Percentiles rank a stretch among this genome's conserved stretches.
Evolutionary conservation across 768 basidiomycete genomes (phyloP).

Genomic region (Lyophyllum atratum): DNA sequence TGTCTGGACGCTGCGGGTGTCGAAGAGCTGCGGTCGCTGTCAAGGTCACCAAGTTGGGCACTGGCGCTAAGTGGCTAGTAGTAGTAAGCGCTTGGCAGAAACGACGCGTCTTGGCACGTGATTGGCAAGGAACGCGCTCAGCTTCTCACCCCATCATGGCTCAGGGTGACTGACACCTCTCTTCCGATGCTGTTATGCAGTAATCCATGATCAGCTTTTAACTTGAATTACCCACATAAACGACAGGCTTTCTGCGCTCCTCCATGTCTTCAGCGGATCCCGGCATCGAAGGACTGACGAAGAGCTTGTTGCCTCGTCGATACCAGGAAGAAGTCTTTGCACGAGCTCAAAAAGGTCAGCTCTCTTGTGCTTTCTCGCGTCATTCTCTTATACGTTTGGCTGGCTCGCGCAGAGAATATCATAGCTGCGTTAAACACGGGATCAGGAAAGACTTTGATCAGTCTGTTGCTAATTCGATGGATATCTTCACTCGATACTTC

Average conservation of each 20-base stretch:
- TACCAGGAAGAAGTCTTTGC: slow-evolving; percentile 77
- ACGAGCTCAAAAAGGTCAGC: slow-evolving; percentile 52
- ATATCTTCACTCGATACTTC: slow-evolving; percentile 53
- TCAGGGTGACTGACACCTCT: not conserved
- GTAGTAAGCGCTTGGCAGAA: no score
- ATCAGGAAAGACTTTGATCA: slow-evolving; percentile 78
- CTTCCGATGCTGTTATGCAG: not conserved
- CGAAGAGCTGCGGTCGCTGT: not conserved
- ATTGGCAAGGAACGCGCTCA: not conserved
- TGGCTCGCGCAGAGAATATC: slow-evolving; percentile 51
- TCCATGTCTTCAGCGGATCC: not conserved
- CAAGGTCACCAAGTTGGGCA: no score
- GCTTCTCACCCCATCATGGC: not conserved
- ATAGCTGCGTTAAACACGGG: slow-evolving; percentile 79
- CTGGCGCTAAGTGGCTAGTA: no score
- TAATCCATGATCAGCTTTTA: not conserved
- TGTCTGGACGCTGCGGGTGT: not conserved
- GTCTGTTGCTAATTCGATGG: slow-evolving; percentile 78
- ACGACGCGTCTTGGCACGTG: not conserved
- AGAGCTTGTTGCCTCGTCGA: slow-evolving; percentile 36
- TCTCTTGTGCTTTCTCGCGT: not conserved
- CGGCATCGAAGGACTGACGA: slow-evolving; percentile 1
- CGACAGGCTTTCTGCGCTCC: no score
- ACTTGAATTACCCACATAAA: not conserved
- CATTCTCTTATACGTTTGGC: not conserved